Evolutionary conservation across 1,284 basidiomycete genomes (phyloP).

Genomic region (Amylostereum areolatum): DNA sequence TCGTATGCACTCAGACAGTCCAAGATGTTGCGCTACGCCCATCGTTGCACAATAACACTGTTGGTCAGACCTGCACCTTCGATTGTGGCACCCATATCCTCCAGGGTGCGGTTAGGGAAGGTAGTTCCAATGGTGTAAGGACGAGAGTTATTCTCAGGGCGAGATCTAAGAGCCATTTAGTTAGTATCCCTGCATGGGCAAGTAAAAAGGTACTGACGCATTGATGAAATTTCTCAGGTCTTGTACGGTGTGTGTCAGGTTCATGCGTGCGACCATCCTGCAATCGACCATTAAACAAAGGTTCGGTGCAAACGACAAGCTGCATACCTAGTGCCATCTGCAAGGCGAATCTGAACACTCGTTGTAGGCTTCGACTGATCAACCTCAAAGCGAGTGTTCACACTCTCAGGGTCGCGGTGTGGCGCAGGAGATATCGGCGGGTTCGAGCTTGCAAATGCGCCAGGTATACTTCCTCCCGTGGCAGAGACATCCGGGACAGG

Average conservation of each 20-base stretch:
- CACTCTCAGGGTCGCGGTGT: constrained; percentile 29
- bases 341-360: constrained; percentile 85
- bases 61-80: constrained; percentile 72
- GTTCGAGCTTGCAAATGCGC: constrained; percentile 37
- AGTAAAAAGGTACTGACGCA: constrained; percentile 54
- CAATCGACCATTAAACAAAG: background rate
- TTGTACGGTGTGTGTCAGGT: constrained; percentile 84
- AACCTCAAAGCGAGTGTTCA: constrained; percentile 69
- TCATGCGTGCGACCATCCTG: constrained; percentile 86
- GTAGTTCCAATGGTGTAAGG: constrained; percentile 79
- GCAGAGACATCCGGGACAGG: constrained; percentile 40
- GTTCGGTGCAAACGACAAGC: background rate
- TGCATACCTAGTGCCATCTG: constrained; percentile 80
- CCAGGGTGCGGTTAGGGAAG: constrained; percentile 77
- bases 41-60: constrained; percentile 84
- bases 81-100: constrained; percentile 65
- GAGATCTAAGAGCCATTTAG: constrained; percentile 42
- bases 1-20: no score
- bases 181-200: constrained; percentile 5
- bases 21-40: constrained; percentile 27
- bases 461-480: constrained; percentile 42
- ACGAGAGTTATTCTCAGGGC: constrained; percentile 60
- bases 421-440: constrained; percentile 15
- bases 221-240: constrained; percentile 88
- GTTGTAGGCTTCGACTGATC: constrained; percentile 81